phyloP scores from a whole-genome alignment of 2,329 filamentous ascomycete species.

The Didymella lethalis region DNA sequence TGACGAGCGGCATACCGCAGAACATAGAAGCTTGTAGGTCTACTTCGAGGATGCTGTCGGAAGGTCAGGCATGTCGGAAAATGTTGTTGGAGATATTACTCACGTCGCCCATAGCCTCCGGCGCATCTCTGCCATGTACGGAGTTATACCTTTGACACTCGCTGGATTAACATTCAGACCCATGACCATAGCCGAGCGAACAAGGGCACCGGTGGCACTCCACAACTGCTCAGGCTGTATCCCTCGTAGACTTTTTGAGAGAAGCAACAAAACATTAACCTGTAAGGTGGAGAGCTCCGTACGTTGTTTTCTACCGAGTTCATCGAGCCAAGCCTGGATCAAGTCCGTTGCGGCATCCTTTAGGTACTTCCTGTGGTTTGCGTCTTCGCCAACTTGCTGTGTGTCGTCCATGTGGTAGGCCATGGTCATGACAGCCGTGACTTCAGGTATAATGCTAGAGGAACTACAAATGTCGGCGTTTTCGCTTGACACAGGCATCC shows the following conservation, averaged over 20 bases:
- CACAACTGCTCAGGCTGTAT: slow-evolving; percentile 29
- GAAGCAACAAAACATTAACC: slow-evolving; percentile 28
- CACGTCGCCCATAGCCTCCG: slow-evolving; percentile 55
- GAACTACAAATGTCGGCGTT: slow-evolving; percentile 20
- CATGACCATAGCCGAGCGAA: slow-evolving; percentile 54
- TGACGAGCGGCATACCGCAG: slow-evolving; percentile 28
- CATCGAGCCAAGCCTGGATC: slow-evolving; percentile 34
- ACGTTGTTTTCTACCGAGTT: slow-evolving; percentile 31
- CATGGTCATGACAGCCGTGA: slow-evolving; percentile 33
- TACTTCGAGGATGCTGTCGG: slow-evolving; percentile 48
- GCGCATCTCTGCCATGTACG: slow-evolving; percentile 51
- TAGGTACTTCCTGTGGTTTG: slow-evolving; percentile 24
- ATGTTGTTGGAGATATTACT: not conserved
- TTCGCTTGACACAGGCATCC: slow-evolving; percentile 20
- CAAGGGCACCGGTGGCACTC: slow-evolving; percentile 46
- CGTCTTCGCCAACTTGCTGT: slow-evolving; percentile 15
- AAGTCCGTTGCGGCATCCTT: slow-evolving; percentile 26
- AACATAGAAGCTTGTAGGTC: slow-evolving; percentile 44
- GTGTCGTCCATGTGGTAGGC: slow-evolving; percentile 31
- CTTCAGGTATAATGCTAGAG: slow-evolving; percentile 35
- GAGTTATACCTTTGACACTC: slow-evolving; percentile 43
- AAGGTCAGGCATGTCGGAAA: not conserved
- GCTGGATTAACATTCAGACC: slow-evolving; percentile 53
- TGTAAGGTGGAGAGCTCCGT: slow-evolving; percentile 34
- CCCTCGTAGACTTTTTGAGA: slow-evolving; percentile 24